Percentiles rank a stretch among this genome's conserved stretches.
These are phyloP conservation scores for Helotiales sp. DNA, from an alignment of 2,329 filamentous ascomycete genomes.

Conservation along the genomic window DNA sequence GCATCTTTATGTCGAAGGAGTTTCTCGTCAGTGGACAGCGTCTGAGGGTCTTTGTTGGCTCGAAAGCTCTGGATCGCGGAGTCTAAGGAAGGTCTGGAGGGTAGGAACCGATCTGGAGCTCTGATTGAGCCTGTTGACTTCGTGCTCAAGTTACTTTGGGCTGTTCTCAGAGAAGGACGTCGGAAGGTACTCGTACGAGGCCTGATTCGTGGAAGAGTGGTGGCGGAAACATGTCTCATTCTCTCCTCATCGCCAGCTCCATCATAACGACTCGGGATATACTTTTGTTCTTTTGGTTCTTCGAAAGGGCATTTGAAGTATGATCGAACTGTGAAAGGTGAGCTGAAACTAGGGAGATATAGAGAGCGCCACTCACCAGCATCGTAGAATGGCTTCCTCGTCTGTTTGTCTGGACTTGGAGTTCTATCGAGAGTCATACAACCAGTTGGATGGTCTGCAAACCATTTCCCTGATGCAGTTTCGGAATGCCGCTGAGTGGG, in stretches of 20 bases:
- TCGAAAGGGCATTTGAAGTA: not conserved
- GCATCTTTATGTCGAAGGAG: constrained; percentile 43
- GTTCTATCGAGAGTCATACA: too few relatives aligned
- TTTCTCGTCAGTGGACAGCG: constrained; percentile 47
- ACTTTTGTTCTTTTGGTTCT: not conserved
- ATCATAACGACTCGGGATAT: constrained; percentile 10
- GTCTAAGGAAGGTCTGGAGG: constrained; percentile 43
- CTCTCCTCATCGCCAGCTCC: constrained; percentile 21
- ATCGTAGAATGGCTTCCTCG: not conserved
- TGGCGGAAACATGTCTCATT: constrained; percentile 1
- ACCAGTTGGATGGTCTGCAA: too few relatives aligned
- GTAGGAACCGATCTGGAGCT: constrained; percentile 59
- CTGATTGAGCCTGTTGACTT: constrained; percentile 22
- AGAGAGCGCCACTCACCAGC: not conserved
- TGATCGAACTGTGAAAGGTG: not conserved
- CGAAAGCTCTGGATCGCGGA: constrained; percentile 49
- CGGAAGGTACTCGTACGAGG: constrained; percentile 13
- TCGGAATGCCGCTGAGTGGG: too few relatives aligned
- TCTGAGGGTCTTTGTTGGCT: constrained; percentile 47
- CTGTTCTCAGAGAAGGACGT: constrained; percentile 23
- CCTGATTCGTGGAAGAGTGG: constrained; percentile 23
- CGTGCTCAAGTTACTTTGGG: constrained; percentile 17
- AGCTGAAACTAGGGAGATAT: not conserved
- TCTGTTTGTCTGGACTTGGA: not conserved
- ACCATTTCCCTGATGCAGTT: too few relatives aligned